Evolutionary conservation across 73 alveolate genomes (phyloP), one percentile per base, ranked within the genome.

Genomic region (Paramecium primaurelia): DNA sequence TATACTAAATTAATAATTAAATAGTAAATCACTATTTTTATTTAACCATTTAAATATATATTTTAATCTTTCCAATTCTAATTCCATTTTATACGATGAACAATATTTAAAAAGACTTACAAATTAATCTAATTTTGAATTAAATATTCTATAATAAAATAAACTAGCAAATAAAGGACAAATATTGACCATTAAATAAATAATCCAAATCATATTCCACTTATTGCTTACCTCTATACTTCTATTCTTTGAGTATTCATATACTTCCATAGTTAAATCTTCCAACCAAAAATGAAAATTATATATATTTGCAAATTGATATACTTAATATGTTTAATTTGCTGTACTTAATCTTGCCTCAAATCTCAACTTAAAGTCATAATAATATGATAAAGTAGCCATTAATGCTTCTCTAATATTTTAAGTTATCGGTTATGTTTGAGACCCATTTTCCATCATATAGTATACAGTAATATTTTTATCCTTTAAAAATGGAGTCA

Each of bases 341-440:
- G 91, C 69, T 44, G 91, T 22, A 26, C 91, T 80, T n/a, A 40
- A 25, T 45, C 73, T 40, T 22, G 73, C 91, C 25, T 80, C 91
- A 28, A 80, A 80, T 44, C 69, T 47, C 28, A 44, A 44, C n/a
- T 80, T 80, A 16, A 80, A 80, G n/a, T 42, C 32, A 22, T 80
- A 80, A 40, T 80, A 80, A 47, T 47, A 40, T 80, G 47, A 26
- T 16, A 80, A 12, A 9, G 45, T 80, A 14, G 34, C 54, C 30
- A 42, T 30, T 18, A 80, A 80, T 18, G 44, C 69, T 80, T 80
- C 91, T 20, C 71, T 25, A 44, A 80, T 71, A 71, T 37, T 71
- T 38, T 28, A 71, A 36, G 18, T 38, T n/a, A 16, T 14, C 3
- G 54, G 38, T 14, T 71, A 71, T 12, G 45, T 42, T 28, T 34